phyloP scores from a whole-genome alignment of 2,329 filamentous ascomycete species.

The Nemania sp. region DNA sequence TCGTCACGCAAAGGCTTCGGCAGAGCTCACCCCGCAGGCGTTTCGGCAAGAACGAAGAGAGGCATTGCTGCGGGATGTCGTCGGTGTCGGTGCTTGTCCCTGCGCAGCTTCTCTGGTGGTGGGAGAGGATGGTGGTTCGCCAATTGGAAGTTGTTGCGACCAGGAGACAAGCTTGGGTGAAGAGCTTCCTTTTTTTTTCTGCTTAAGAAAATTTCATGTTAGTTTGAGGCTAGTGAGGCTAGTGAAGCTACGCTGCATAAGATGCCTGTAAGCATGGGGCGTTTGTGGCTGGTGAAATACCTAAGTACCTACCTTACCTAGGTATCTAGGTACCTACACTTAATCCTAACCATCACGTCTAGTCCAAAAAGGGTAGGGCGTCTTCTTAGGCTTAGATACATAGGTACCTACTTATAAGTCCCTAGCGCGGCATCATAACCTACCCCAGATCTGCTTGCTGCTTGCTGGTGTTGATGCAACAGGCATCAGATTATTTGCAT shows the following conservation, averaged over 20 bases:
- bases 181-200: conserved; percentile 31
- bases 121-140: conserved; percentile 12
- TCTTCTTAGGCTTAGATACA: no score
- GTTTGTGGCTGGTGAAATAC: conserved; percentile 17
- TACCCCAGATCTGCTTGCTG: conserved; percentile 11
- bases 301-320: not conserved
- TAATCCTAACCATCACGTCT: no score
- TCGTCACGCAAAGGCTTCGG: conserved; percentile 8
- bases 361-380: not conserved
- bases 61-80: conserved; percentile 64
- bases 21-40: conserved; percentile 72
- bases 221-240: conserved; percentile 26
- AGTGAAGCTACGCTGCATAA: no score
- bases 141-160: conserved; percentile 24
- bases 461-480: conserved; percentile 30
- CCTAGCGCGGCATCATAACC: not conserved
- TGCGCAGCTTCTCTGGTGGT: conserved; percentile 37
- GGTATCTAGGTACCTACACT: no score
- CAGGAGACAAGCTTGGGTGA: conserved; percentile 23
- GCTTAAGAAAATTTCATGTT: conserved; percentile 31
- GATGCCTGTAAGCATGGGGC: conserved; percentile 28
- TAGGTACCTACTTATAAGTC: not conserved
- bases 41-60: conserved; percentile 92
- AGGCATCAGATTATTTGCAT: conserved; percentile 29
- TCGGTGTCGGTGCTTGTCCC: conserved; percentile 22